Percentiles rank a stretch among this genome's conserved stretches.
These are phyloP conservation scores for Melampsora larici-populina DNA, from an alignment of 1,284 basidiomycete genomes.

Conservation along the genomic window DNA sequence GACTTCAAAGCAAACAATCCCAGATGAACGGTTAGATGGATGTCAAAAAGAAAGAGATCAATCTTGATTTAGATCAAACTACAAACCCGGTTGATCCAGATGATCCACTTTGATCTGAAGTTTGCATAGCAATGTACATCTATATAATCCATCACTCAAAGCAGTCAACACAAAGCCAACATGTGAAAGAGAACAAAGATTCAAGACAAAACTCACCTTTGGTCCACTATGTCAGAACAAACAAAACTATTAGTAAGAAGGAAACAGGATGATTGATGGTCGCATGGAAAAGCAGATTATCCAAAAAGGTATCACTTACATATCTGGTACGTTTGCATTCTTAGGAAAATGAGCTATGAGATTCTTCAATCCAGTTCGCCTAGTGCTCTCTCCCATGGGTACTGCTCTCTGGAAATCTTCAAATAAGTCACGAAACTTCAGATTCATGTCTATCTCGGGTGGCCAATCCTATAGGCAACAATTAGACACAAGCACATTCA, in stretches of 20 bases:
- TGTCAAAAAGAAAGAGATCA: not conserved
- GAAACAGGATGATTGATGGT: not conserved
- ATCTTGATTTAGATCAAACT: not conserved
- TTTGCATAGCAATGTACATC: constrained; percentile 52
- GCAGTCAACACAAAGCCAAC: not conserved
- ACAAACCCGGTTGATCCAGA: constrained; percentile 48
- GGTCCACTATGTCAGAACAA: not conserved
- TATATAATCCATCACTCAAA: constrained; percentile 22
- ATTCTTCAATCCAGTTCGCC: constrained; percentile 48
- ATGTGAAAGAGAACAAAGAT: not conserved
- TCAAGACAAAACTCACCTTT: not conserved
- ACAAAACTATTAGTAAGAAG: not conserved
- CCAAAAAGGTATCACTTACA: constrained; percentile 43
- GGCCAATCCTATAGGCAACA: constrained; percentile 48
- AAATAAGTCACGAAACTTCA: constrained; percentile 49
- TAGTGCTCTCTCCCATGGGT: constrained; percentile 49
- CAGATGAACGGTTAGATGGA: not conserved
- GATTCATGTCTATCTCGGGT: constrained; percentile 48
- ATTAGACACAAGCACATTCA: not conserved
- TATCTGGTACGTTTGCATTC: constrained; percentile 49
- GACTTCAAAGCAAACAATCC: constrained; percentile 2
- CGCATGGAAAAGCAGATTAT: not conserved
- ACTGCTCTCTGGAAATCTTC: constrained; percentile 49
- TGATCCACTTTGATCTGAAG: no score
- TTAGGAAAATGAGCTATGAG: constrained; percentile 48